Evolutionary conservation across 257 asterid species (phyloP).

Genomic region (Galeopsis tetrahit): DNA sequence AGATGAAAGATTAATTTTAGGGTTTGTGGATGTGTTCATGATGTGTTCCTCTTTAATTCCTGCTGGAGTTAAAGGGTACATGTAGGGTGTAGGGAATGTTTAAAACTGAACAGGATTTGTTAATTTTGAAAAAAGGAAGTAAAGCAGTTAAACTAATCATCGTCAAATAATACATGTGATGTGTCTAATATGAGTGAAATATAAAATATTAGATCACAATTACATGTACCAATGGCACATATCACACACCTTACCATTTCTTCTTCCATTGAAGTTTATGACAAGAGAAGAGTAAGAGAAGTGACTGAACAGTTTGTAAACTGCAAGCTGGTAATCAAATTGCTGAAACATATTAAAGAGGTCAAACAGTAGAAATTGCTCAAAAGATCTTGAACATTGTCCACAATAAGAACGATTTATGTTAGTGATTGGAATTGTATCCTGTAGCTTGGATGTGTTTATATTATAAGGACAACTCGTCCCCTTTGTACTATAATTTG

Average conservation of each 20-base stretch:
- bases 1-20: too few relatives aligned
- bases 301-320: background rate
- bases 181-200: too few relatives aligned
- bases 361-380: background rate
- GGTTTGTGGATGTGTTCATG: too few relatives aligned
- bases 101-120: too few relatives aligned
- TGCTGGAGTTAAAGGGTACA: too few relatives aligned
- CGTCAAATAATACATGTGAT: too few relatives aligned
- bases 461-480: background rate
- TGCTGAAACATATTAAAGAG: slow-evolving; percentile 2
- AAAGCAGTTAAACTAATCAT: too few relatives aligned
- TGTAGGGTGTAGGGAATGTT: too few relatives aligned
- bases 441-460: background rate
- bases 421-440: background rate
- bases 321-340: background rate
- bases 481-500: background rate
- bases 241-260: background rate
- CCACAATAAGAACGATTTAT: background rate
- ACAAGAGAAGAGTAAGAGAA: background rate
- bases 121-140: too few relatives aligned
- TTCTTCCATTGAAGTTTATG: background rate
- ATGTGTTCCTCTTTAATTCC: too few relatives aligned
- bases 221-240: background rate
- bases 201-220: too few relatives aligned
- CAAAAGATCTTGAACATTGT: background rate